Evolutionary conservation across 2,329 filamentous ascomycete genomes (phyloP).

Genomic region (Calonectria leucothoes): DNA sequence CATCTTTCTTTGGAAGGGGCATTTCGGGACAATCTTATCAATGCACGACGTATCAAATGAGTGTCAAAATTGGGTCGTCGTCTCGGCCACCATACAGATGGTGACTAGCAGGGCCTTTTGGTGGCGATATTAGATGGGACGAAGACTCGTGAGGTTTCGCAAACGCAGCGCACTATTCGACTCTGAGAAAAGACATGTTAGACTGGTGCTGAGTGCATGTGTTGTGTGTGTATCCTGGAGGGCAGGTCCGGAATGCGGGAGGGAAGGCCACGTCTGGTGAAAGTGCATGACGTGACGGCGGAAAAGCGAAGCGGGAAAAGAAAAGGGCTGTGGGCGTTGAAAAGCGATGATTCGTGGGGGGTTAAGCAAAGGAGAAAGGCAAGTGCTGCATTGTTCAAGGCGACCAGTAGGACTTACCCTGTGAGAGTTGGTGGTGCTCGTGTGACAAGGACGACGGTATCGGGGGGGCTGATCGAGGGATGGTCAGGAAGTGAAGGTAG

Average conservation of each 20-base stretch:
- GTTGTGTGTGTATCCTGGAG: slow-evolving; percentile 1
- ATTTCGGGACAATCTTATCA: slow-evolving; percentile 44
- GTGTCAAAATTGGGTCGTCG: slow-evolving; percentile 28
- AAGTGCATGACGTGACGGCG: slow-evolving; percentile 39
- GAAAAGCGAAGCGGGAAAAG: background rate
- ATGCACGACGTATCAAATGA: slow-evolving; percentile 39
- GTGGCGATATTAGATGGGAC: slow-evolving; percentile 30
- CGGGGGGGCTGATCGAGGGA: slow-evolving; percentile 21
- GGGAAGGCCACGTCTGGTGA: slow-evolving; percentile 32
- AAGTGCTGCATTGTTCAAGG: slow-evolving; percentile 10
- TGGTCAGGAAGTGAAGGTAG: slow-evolving; percentile 26
- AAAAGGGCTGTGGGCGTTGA: background rate
- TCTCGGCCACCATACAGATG: slow-evolving; percentile 41
- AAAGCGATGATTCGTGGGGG: slow-evolving; percentile 23
- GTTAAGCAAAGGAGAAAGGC: background rate
- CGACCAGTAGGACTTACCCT: slow-evolving; percentile 33
- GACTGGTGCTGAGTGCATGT: slow-evolving; percentile 1
- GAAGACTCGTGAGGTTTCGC: slow-evolving; percentile 25
- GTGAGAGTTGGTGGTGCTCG: slow-evolving; percentile 24
- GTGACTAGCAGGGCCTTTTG: slow-evolving; percentile 25
- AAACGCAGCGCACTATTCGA: slow-evolving; percentile 29
- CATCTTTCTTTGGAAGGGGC: slow-evolving; percentile 55
- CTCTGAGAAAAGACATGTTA: slow-evolving; percentile 22
- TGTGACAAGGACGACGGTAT: slow-evolving; percentile 32
- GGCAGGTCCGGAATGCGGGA: slow-evolving; percentile 19